Evolutionary conservation across 2,329 filamentous ascomycete genomes (phyloP).

Genomic region (Kalaharituber pfeilii): DNA sequence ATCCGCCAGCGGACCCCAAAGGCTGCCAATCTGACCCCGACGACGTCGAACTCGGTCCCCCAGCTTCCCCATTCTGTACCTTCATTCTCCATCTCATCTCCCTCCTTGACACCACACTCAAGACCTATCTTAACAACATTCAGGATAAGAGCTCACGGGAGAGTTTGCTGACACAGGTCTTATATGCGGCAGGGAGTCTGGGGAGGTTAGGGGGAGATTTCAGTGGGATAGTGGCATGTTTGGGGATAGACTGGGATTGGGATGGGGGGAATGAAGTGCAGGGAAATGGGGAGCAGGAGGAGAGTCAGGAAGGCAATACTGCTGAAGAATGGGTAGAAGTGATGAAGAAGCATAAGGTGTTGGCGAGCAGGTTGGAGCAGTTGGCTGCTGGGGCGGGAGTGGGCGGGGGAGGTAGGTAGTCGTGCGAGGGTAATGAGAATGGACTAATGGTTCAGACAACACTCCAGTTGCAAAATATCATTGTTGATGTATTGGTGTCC

Average conservation of each 20-base stretch:
- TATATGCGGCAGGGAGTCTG: slow-evolving; percentile 84
- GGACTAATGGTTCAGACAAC: no score
- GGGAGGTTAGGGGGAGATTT: slow-evolving; percentile 86
- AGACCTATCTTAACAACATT: slow-evolving; percentile 62
- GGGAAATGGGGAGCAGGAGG: slow-evolving; percentile 23
- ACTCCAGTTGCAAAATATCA: no score
- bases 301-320: slow-evolving; percentile 16
- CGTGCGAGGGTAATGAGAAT: no score
- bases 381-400: slow-evolving; percentile 13
- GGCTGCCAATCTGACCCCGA: slow-evolving; percentile 10
- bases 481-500: no score
- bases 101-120: slow-evolving; percentile 60
- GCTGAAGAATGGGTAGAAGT: slow-evolving; percentile 65
- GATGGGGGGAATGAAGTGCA: slow-evolving; percentile 30
- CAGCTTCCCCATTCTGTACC: slow-evolving; percentile 62
- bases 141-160: slow-evolving; percentile 64
- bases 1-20: slow-evolving; percentile 13
- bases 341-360: slow-evolving; percentile 68
- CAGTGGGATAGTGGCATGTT: slow-evolving; percentile 45
- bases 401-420: not conserved
- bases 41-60: slow-evolving; percentile 31
- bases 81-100: slow-evolving; percentile 73
- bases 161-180: slow-evolving; percentile 74
- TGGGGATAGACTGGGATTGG: slow-evolving; percentile 29
- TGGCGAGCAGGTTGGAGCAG: slow-evolving; percentile 58